These are phyloP conservation scores for Trichoderma virens DNA, from an alignment of 495 filamentous ascomycete species.

Conservation along the genomic window DNA sequence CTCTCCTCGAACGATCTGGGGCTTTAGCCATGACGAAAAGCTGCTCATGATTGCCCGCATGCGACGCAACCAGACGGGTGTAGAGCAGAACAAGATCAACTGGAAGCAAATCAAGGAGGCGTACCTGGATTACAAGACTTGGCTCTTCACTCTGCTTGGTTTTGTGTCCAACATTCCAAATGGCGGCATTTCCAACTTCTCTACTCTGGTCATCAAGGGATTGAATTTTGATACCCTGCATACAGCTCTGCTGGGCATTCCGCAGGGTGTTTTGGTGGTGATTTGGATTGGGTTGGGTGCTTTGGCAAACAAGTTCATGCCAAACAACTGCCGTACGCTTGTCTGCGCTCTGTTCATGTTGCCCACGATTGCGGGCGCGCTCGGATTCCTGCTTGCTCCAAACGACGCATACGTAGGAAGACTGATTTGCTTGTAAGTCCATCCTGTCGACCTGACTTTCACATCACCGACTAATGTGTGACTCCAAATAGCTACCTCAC, in stretches of 20 bases:
- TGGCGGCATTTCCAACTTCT: slow-evolving; percentile 37
- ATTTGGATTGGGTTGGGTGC: slow-evolving; percentile 50
- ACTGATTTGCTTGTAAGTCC: slow-evolving; percentile 41
- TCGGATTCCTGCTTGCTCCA: slow-evolving; percentile 46
- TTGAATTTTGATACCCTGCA: slow-evolving; percentile 42
- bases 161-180: slow-evolving; percentile 37
- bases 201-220: slow-evolving; percentile 31
- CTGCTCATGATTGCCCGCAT: slow-evolving; percentile 26
- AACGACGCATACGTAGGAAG: slow-evolving; percentile 34
- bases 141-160: slow-evolving; percentile 29
- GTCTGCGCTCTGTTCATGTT: slow-evolving; percentile 37
- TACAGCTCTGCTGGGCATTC: slow-evolving; percentile 46
- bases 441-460: too few species aligned
- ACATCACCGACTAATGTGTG: not conserved
- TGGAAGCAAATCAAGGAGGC: slow-evolving; percentile 30
- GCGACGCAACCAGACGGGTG: slow-evolving; percentile 28
- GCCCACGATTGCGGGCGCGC: slow-evolving; percentile 33
- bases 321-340: slow-evolving; percentile 40
- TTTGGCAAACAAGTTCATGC: slow-evolving; percentile 46
- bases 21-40: slow-evolving; percentile 22
- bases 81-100: slow-evolving; percentile 27
- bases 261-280: slow-evolving; percentile 49
- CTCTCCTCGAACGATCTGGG: slow-evolving; percentile 20
- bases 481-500: slow-evolving; percentile 19
- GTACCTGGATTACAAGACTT: slow-evolving; percentile 35